Evolutionary conservation across 2,329 filamentous ascomycete genomes (phyloP).

Genomic region (Alternaria sp.): DNA sequence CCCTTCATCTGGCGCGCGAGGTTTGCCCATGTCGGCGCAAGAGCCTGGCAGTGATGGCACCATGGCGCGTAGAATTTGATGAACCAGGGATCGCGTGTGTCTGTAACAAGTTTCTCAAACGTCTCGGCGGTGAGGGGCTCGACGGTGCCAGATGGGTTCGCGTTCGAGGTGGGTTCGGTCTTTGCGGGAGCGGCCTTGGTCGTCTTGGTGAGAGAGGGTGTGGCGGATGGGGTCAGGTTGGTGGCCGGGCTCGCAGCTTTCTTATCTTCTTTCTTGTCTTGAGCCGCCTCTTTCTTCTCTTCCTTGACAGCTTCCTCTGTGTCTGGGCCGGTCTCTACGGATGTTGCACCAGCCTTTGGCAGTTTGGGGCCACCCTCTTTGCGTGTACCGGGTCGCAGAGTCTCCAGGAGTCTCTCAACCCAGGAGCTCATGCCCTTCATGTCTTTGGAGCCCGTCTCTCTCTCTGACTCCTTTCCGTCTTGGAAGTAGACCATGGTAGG

Average conservation of each 20-base stretch:
- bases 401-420: constrained; percentile 79
- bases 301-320: constrained; percentile 48
- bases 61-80: constrained; percentile 99
- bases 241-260: constrained; percentile 6
- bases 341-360: constrained; percentile 72
- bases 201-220: constrained; percentile 33
- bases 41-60: constrained; percentile 94
- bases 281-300: constrained; percentile 35
- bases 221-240: constrained; percentile 12
- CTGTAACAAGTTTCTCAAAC: constrained; percentile 86
- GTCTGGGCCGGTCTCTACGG: constrained; percentile 54
- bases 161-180: constrained; percentile 36
- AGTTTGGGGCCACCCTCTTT: constrained; percentile 71
- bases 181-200: constrained; percentile 36
- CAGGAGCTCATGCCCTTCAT: constrained; percentile 72
- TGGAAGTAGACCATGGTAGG: constrained; percentile 84
- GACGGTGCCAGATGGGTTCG: constrained; percentile 80
- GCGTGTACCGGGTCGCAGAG: constrained; percentile 80
- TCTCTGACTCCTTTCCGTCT: constrained; percentile 73
- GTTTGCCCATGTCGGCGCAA: constrained; percentile 89
- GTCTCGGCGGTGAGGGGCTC: constrained; percentile 80
- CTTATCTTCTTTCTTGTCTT: constrained; percentile 21
- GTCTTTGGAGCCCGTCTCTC: constrained; percentile 71
- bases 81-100: constrained; percentile 92
- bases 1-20: constrained; percentile 92